A percentile compares a stretch with the other conserved stretches of the same genome.
Conservation (phyloP, 2,329 filamentous ascomycete genomes). For the Ophiostoma ulmi region DNA sequence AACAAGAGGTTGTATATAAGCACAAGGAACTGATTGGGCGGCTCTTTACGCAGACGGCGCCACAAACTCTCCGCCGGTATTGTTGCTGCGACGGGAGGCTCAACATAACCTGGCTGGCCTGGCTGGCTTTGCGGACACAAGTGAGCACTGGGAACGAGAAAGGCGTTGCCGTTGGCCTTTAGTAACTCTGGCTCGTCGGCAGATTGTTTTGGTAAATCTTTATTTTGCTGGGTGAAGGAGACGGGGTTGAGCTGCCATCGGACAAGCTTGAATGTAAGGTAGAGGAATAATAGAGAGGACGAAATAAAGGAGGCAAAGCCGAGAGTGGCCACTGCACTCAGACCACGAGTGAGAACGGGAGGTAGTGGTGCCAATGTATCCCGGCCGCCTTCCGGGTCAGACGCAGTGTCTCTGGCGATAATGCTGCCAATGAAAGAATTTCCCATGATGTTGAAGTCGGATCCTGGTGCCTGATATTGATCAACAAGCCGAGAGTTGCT, state of each 20-base stretch:
- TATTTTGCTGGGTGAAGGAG: constrained; percentile 15
- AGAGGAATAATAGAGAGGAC: constrained; percentile 34
- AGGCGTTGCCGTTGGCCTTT: constrained; percentile 35
- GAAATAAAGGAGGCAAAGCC: constrained; percentile 38
- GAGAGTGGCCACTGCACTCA: constrained; percentile 37
- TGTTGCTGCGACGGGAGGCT: background rate
- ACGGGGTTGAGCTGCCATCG: constrained; percentile 33
- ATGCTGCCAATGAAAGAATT: background rate
- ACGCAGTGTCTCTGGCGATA: constrained; percentile 3
- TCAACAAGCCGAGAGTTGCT: no score
- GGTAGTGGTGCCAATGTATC: constrained; percentile 36
- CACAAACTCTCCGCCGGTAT: constrained; percentile 24
- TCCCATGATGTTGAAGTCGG: constrained; percentile 1
- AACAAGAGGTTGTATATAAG: constrained; percentile 65
- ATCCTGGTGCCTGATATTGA: background rate
- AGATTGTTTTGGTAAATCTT: constrained; percentile 10
- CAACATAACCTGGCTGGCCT: constrained; percentile 1
- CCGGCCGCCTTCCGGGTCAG: constrained; percentile 32
- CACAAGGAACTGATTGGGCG: constrained; percentile 62
- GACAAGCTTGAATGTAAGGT: constrained; percentile 36
- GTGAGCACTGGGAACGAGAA: constrained; percentile 31
- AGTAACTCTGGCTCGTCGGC: constrained; percentile 12
- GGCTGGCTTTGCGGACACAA: constrained; percentile 28
- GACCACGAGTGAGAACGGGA: constrained; percentile 34
- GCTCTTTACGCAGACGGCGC: constrained; percentile 33